These are phyloP conservation scores for Solanum medicagineum DNA, from an alignment of 257 asterid species.

Conservation along the genomic window DNA sequence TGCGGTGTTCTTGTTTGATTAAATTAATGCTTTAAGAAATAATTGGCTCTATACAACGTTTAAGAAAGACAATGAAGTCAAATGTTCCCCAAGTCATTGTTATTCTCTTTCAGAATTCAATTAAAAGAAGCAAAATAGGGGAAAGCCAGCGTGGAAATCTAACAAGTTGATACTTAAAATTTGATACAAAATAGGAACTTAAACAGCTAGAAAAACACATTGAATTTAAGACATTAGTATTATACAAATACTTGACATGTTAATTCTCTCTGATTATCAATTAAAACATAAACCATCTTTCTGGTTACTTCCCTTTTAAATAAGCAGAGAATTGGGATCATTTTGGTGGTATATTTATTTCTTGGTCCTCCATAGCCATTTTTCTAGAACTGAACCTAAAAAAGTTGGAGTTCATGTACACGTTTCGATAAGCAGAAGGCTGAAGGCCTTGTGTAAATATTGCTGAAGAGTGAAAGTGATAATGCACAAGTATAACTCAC, in stretches of 20 bases:
- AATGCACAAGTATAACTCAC: background rate
- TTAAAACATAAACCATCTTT: background rate
- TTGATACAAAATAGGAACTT: background rate
- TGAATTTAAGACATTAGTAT: background rate
- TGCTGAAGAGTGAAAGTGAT: background rate
- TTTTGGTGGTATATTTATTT: background rate
- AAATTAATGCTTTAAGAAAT: background rate
- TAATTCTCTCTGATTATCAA: background rate
- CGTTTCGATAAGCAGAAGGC: background rate
- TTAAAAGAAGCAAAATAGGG: background rate
- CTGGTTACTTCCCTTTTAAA: background rate
- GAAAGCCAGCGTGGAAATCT: background rate
- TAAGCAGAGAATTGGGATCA: background rate
- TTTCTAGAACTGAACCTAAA: background rate
- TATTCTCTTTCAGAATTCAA: background rate
- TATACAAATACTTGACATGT: background rate
- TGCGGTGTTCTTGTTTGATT: background rate
- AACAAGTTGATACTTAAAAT: background rate
- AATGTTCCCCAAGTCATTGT: background rate
- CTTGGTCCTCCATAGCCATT: background rate
- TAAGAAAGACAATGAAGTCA: background rate
- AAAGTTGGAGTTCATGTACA: background rate
- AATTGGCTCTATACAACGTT: background rate
- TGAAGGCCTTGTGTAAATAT: background rate
- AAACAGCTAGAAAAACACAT: background rate